These are phyloP conservation scores for Sophora flavescens DNA, from an alignment of 306 rosid species.

Conservation along the genomic window DNA sequence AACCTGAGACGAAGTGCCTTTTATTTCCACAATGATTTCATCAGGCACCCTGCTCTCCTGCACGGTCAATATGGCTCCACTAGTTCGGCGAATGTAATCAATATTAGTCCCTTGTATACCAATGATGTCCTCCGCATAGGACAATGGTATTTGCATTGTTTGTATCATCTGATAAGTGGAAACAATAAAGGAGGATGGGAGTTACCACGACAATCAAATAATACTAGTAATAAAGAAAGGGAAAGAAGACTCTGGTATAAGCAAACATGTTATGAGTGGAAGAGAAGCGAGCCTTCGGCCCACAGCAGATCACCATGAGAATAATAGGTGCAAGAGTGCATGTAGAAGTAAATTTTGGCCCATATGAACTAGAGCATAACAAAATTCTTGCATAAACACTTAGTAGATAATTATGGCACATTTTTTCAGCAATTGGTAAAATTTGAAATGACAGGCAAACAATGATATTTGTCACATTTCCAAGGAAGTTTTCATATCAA, in stretches of 20 bases:
- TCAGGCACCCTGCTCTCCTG: slow-evolving; percentile 94
- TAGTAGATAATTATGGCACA: slow-evolving; percentile 3
- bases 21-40: slow-evolving; percentile 93
- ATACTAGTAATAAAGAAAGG: background rate
- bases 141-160: slow-evolving; percentile 96
- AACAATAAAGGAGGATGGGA: slow-evolving; percentile 8
- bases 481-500: slow-evolving; percentile 26
- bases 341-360: slow-evolving; percentile 32
- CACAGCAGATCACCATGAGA: background rate
- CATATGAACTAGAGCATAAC: slow-evolving; percentile 6
- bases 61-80: slow-evolving; percentile 92
- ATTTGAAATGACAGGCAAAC: background rate
- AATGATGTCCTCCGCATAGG: slow-evolving; percentile 95
- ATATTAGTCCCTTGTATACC: slow-evolving; percentile 94
- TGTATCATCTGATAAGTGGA: slow-evolving; percentile 73
- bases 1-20: slow-evolving; percentile 92
- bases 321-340: slow-evolving; percentile 5
- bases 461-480: slow-evolving; percentile 16
- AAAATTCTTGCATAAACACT: slow-evolving; percentile 22
- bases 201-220: slow-evolving; percentile 31
- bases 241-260: no score
- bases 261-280: no score
- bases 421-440: slow-evolving; percentile 17
- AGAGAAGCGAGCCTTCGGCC: background rate
- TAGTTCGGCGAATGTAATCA: slow-evolving; percentile 87